A percentile compares a stretch with the other conserved stretches of the same genome.
Evolutionary conservation across 1,139 yeast species (phyloP).

Genomic region (Lodderomyces margitis): DNA sequence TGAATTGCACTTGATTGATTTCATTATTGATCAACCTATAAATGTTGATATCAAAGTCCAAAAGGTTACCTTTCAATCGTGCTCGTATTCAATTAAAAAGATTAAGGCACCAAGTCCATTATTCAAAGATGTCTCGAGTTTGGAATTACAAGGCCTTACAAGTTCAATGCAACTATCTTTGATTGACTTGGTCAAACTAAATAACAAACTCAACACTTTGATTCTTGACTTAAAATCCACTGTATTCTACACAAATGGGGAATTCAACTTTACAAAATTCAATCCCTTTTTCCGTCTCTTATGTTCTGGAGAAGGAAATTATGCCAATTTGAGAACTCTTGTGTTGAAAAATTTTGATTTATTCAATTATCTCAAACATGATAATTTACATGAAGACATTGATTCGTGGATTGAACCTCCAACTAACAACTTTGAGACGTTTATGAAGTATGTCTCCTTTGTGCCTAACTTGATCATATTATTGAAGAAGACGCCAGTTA

Average conservation of each 20-base stretch:
- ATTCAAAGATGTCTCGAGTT: conserved; percentile 35
- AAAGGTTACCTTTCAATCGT: conserved; percentile 24
- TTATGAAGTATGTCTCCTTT: conserved; percentile 26
- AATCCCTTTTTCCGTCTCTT: conserved; percentile 43
- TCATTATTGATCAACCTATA: conserved; percentile 40
- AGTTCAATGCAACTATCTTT: conserved; percentile 48
- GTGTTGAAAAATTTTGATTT: conserved; percentile 35
- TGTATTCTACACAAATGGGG: conserved; percentile 37
- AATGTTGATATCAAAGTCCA: conserved; percentile 15
- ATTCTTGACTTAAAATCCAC: conserved; percentile 49
- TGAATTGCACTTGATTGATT: conserved; percentile 43
- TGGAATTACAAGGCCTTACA: conserved; percentile 37
- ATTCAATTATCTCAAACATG: conserved; percentile 25
- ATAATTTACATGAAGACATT: conserved; percentile 15
- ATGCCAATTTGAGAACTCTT: conserved; percentile 26
- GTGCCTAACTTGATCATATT: conserved; percentile 27
- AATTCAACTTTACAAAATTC: conserved; percentile 36
- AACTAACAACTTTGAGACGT: conserved; percentile 28
- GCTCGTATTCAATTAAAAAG: conserved; percentile 24
- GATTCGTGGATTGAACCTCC: conserved; percentile 22
- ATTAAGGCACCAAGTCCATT: conserved; percentile 15
- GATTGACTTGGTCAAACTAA: conserved; percentile 39
- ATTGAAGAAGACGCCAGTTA: conserved; percentile 22
- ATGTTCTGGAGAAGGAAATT: conserved; percentile 41
- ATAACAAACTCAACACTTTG: conserved; percentile 29